Base-by-base conservation (phyloP, 164 flowering plant species). In the Sedum album region DNA sequence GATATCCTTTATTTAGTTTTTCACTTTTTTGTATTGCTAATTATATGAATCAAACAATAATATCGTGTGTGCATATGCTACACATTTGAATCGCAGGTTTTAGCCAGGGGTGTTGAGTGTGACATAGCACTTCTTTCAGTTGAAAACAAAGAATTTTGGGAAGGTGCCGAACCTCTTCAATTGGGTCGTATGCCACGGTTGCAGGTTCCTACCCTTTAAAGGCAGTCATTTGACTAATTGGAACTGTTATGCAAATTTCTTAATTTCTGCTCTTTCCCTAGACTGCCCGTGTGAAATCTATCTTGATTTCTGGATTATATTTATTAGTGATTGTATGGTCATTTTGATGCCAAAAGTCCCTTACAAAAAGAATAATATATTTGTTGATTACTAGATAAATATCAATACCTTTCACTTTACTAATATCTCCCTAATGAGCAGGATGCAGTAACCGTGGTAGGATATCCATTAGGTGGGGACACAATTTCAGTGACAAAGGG, bases 401-500 rank as follows among this genome's bases (percentile, higher is more conserved):
- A 64, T 33, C 36, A 20, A 36, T 63, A 21, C n/a, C 17, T 21
- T 21, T 64, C n/a, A n/a, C n/a, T 41, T 36, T 41, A 36, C 17
- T 36, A 42, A 65, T 26, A 2, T 28, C 0, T 26, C 62, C 62
- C 62, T 57, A 57, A 65, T 84, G 82, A 69, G 77, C 86, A 94
- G 99, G 99, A 91, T 81, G 67, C 97, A 41, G 99, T 94, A 36
- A 94, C 99, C 73, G 96, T 94, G 73, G 99, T 94, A 0, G 99
- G 99, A 60, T 94, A 94, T 76, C 99, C 99, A 44, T 88, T 92
- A 72, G 97, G 99, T 76, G 99, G 99, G 75, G 99, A 92, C 74
- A 94, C 99, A 53, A 94, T 94, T 74, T 94, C 99, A 39, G 97
- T 94, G 77, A 87, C 97, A 65, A 90, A 90, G 77, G 99, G 99